Percentiles rank a stretch among this genome's conserved stretches.
Evolutionary conservation across 345 rosid genomes (phyloP).

Genomic region (Syzygium oleosum): DNA sequence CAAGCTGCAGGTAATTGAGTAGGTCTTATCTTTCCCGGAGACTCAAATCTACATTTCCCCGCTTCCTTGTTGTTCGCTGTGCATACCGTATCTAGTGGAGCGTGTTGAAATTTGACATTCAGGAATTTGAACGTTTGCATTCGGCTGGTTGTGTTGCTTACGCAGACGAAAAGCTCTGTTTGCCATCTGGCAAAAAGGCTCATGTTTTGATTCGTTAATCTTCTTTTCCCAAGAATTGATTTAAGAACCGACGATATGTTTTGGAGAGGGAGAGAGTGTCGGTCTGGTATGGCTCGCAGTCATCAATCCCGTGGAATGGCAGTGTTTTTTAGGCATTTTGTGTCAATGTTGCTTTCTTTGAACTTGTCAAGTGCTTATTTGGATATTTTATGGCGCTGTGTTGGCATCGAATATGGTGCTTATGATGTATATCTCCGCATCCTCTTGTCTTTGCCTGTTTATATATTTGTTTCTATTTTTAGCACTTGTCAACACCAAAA

Average conservation of each 20-base stretch:
- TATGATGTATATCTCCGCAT: neutral
- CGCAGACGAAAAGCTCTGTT: neutral
- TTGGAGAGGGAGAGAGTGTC: neutral
- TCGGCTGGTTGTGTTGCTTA: neutral
- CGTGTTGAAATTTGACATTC: neutral
- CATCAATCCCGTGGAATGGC: neutral
- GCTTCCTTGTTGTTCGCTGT: neutral
- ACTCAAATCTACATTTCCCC: neutral
- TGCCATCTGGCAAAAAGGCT: neutral
- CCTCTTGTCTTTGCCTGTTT: neutral
- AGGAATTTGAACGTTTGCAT: neutral
- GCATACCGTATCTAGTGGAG: neutral
- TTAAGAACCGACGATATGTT: neutral
- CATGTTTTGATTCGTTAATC: neutral
- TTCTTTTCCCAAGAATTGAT: neutral
- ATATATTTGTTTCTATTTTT: neutral
- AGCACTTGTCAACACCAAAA: neutral
- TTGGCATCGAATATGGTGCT: neutral
- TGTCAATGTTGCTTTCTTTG: neutral
- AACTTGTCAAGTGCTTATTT: neutral
- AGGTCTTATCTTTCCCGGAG: neutral
- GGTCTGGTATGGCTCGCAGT: neutral
- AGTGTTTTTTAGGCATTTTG: neutral
- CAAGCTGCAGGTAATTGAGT: conserved; percentile 66
- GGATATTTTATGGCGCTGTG: neutral